Percentiles rank a stretch among this genome's conserved stretches.
phyloP scores from a whole-genome alignment of 805 yeast genomes.

The Saccharomycodes ludwigii region DNA sequence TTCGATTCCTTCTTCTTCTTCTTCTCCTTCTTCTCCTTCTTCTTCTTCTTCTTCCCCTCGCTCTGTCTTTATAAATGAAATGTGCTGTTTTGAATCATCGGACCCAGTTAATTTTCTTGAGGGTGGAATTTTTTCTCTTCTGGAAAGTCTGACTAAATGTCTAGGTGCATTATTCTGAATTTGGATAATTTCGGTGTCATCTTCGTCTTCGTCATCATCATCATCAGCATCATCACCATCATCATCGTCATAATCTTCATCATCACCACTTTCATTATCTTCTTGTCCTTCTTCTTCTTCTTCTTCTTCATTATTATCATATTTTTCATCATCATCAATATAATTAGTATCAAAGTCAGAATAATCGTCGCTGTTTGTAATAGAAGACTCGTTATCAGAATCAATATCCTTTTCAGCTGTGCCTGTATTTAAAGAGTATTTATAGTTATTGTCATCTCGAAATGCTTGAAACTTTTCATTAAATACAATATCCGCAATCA shows the following conservation, averaged over 20 bases:
- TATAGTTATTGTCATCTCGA: slow-evolving; percentile 28
- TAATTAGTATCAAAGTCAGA: too few relatives aligned
- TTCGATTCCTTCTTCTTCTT: too few relatives aligned
- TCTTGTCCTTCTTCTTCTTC: slow-evolving; percentile 4
- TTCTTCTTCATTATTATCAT: slow-evolving; percentile 1
- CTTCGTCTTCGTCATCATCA: slow-evolving; percentile 5
- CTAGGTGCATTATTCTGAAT: slow-evolving; percentile 42
- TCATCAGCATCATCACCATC: slow-evolving; percentile 8
- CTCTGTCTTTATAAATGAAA: too few relatives aligned
- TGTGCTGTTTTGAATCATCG: slow-evolving; percentile 9
- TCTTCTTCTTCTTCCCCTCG: too few relatives aligned
- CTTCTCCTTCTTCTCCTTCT: too few relatives aligned
- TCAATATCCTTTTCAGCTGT: not conserved
- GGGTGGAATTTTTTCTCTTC: slow-evolving; percentile 27
- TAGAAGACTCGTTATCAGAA: not conserved
- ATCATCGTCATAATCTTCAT: slow-evolving; percentile 8
- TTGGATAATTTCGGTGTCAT: slow-evolving; percentile 2
- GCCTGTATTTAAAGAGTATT: slow-evolving; percentile 21
- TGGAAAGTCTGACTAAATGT: slow-evolving; percentile 55
- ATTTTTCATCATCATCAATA: too few relatives aligned
- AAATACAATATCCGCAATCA: slow-evolving; percentile 56
- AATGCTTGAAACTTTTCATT: slow-evolving; percentile 51
- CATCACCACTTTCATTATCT: slow-evolving; percentile 32
- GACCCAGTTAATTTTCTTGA: slow-evolving; percentile 9
- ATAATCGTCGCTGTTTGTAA: not conserved